Conservation (phyloP, 805 yeast genomes). For the Candida suzukii region DNA sequence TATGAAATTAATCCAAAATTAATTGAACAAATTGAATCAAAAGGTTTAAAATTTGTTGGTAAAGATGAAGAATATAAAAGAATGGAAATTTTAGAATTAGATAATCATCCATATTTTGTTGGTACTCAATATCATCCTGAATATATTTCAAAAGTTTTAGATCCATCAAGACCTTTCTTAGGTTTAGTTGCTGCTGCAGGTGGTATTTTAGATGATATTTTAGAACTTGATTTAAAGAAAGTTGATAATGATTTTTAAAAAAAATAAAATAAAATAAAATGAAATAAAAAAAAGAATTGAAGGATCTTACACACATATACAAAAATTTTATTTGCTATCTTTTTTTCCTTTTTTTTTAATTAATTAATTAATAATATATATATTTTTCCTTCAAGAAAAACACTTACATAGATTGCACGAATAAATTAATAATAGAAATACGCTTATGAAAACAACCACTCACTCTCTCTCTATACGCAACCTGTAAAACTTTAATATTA, state of each 20-base stretch:
- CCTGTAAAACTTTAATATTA: too few relatives aligned
- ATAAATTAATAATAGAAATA: too few relatives aligned
- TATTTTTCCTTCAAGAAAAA: too few relatives aligned
- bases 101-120: conserved; percentile 82
- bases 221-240: conserved; percentile 31
- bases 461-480: too few relatives aligned
- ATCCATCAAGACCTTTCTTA: conserved; percentile 93
- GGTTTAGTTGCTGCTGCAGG: conserved; percentile 94
- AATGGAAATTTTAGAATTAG: conserved; percentile 89
- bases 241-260: conserved; percentile 24
- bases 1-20: conserved; percentile 92
- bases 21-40: conserved; percentile 59
- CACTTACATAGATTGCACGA: neutral
- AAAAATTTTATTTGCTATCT: too few relatives aligned
- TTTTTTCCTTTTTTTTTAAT: too few relatives aligned
- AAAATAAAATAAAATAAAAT: neutral
- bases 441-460: too few relatives aligned
- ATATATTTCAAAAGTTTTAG: conserved; percentile 90
- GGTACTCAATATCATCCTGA: conserved; percentile 99
- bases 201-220: conserved; percentile 67
- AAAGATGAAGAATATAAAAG: conserved; percentile 85
- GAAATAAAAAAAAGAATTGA: too few relatives aligned
- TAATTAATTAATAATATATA: too few relatives aligned
- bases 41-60: conserved; percentile 87
- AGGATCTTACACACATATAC: too few relatives aligned